Conservation (phyloP, 345 rosid species). For the Geranium brycei region DNA sequence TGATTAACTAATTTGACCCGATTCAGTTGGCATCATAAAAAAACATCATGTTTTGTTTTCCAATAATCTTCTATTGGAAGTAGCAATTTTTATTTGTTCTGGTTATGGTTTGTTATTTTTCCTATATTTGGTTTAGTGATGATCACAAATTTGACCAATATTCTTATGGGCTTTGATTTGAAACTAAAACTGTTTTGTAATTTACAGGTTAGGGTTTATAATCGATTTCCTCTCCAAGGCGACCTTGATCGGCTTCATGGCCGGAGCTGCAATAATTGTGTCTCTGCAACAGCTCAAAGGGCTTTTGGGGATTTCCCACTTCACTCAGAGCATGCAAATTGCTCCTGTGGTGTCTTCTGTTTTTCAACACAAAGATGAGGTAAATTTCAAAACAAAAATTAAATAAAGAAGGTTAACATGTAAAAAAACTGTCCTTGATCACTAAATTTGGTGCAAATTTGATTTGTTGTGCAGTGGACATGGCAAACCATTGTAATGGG, state of each 20-base stretch:
- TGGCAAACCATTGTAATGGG: slow-evolving; percentile 38
- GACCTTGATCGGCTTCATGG: slow-evolving; percentile 36
- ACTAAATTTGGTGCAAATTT: neutral
- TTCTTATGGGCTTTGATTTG: neutral
- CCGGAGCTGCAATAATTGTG: slow-evolving; percentile 34
- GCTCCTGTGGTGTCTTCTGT: slow-evolving; percentile 26
- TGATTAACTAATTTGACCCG: too few species aligned
- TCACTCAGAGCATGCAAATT: slow-evolving; percentile 24
- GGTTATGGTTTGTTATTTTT: too few species aligned
- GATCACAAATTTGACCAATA: too few species aligned
- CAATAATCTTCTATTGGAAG: too few species aligned
- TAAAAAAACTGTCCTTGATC: neutral
- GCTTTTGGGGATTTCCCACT: slow-evolving; percentile 20
- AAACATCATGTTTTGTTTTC: too few species aligned
- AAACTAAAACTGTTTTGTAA: neutral
- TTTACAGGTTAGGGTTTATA: slow-evolving; percentile 27
- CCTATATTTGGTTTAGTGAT: too few species aligned
- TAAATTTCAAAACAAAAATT: too few species aligned
- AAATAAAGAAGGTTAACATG: neutral
- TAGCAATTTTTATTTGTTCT: too few species aligned
- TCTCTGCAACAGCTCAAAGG: slow-evolving; percentile 37
- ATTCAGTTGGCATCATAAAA: too few species aligned
- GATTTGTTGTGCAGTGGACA: slow-evolving; percentile 33
- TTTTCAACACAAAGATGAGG: neutral
- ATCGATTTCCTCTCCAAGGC: slow-evolving; percentile 39